These are phyloP conservation scores for Camellia oleifera DNA, from an alignment of 179 eudicot genomes.

Conservation along the genomic window DNA sequence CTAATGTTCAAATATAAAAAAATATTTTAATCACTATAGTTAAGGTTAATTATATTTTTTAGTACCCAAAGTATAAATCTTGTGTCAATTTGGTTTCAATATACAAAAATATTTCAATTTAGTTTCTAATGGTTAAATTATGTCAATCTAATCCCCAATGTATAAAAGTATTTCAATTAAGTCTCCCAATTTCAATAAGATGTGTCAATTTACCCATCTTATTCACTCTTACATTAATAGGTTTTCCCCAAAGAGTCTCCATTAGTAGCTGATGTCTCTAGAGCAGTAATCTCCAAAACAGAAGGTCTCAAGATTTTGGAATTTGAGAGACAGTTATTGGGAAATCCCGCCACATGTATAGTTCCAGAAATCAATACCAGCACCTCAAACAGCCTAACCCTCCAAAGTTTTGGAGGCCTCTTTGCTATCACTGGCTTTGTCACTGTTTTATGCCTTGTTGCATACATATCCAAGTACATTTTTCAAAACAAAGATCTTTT, in stretches of 20 bases:
- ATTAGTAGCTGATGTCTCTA: slow-evolving; percentile 29
- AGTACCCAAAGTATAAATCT: too few relatives aligned
- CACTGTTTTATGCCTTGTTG: slow-evolving; percentile 5
- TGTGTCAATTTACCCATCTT: not conserved
- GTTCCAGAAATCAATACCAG: not conserved
- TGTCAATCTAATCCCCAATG: too few relatives aligned
- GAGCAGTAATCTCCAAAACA: slow-evolving; percentile 13
- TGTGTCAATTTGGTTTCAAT: too few relatives aligned
- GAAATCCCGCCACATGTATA: not conserved
- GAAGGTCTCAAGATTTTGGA: slow-evolving; percentile 6
- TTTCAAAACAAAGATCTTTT: not conserved
- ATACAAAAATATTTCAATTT: too few relatives aligned
- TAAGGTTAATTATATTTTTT: too few relatives aligned
- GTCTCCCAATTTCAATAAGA: too few relatives aligned
- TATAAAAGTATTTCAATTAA: too few relatives aligned
- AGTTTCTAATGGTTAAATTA: too few relatives aligned
- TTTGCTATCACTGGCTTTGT: slow-evolving; percentile 13
- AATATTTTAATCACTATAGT: too few relatives aligned
- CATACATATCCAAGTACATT: not conserved
- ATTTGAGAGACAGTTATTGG: not conserved
- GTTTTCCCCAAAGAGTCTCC: slow-evolving; percentile 31
- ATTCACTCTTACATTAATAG: slow-evolving; percentile 10
- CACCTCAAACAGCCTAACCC: not conserved
- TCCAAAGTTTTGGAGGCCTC: not conserved
- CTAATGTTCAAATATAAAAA: too few relatives aligned